Evolutionary conservation across 768 basidiomycete genomes (phyloP), one percentile per base, ranked within the genome.

Genomic region (Tylopilus vinaceipallidus): DNA sequence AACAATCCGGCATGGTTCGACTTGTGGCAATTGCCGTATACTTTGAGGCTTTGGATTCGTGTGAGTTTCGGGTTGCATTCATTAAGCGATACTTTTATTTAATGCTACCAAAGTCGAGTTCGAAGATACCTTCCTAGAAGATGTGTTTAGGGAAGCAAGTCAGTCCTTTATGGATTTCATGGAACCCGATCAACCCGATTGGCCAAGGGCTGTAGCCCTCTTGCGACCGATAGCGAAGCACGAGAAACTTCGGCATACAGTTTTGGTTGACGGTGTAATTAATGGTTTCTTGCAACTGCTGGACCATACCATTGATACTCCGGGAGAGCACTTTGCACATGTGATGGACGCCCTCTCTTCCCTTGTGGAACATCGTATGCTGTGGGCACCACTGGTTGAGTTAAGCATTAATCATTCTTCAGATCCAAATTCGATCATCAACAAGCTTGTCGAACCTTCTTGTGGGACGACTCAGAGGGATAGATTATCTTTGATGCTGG

Each of bases 161-260:
- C 26, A 49, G 14, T 52, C 51, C 17, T 40, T 49, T 12, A 16
- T 35, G 27, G 26, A 40, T 44, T 39, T 24, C 2, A 47, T 50
- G 2, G 49, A 42, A 16, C 50, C 43, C 11, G 50, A 56, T 29
- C 43, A 51, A 20, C 45, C 53, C 0, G 53, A 54, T 30, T 58
- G 57, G 45, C 46, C 50, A n/a, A 52, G 57, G 49, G 57, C 47
- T 20, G 37, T 56, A 13, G 54, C 57, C 4, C 57, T 58, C 40
- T 44, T 58, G 16, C 53, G 50, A 24, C 57, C 57, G 8, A 24
- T 58, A 12, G 50, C 48, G 34, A 50, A 52, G 24, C 57, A 58
- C 27, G 47, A 56, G 30, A 27, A 8, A 9, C 50, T 58, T 5
- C 57, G 57, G n/a, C 20, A 24, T 11, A 40, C 37, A 9, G 40